phyloP scores from a whole-genome alignment of 2,329 filamentous ascomycete genomes.

The Diplocarpon mali region DNA sequence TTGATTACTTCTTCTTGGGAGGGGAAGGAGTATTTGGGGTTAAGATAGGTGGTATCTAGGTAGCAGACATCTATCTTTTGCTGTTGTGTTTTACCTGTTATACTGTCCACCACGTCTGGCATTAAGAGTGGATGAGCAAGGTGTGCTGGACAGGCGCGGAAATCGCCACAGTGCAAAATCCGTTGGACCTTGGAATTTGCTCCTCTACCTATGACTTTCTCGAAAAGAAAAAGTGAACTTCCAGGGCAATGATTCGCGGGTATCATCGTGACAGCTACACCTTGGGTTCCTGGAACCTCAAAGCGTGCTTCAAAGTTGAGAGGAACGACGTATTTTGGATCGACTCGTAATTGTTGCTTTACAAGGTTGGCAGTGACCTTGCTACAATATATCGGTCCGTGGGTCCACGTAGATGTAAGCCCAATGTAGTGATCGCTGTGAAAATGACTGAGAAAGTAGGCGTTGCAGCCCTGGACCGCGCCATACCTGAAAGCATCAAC shows the following conservation, averaged over 20 bases:
- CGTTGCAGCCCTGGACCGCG: slow-evolving; percentile 80
- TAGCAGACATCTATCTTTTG: slow-evolving; percentile 95
- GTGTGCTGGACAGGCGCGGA: slow-evolving; percentile 79
- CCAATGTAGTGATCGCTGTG: slow-evolving; percentile 97
- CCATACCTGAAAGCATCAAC: slow-evolving; percentile 96
- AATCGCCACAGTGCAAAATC: slow-evolving; percentile 91
- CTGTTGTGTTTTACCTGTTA: slow-evolving; percentile 60
- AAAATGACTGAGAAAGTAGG: slow-evolving; percentile 96
- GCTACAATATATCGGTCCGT: slow-evolving; percentile 95
- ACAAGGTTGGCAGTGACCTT: slow-evolving; percentile 85
- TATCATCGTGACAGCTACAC: slow-evolving; percentile 86
- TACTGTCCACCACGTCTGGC: slow-evolving; percentile 59
- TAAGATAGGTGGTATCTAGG: slow-evolving; percentile 92
- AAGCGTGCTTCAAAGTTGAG: slow-evolving; percentile 74
- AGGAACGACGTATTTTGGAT: slow-evolving; percentile 73
- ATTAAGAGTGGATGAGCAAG: slow-evolving; percentile 70
- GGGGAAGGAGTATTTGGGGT: slow-evolving; percentile 90
- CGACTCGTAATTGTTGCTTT: slow-evolving; percentile 72
- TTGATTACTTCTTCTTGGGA: slow-evolving; percentile 77
- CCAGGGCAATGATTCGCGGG: slow-evolving; percentile 94
- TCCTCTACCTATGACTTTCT: slow-evolving; percentile 59
- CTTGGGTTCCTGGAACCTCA: slow-evolving; percentile 71
- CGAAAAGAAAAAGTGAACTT: slow-evolving; percentile 85
- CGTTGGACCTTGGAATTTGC: slow-evolving; percentile 54
- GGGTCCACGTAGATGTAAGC: slow-evolving; percentile 74